phyloP scores from a whole-genome alignment of 495 filamentous ascomycete species.

The Hypoxylon perforatum region DNA sequence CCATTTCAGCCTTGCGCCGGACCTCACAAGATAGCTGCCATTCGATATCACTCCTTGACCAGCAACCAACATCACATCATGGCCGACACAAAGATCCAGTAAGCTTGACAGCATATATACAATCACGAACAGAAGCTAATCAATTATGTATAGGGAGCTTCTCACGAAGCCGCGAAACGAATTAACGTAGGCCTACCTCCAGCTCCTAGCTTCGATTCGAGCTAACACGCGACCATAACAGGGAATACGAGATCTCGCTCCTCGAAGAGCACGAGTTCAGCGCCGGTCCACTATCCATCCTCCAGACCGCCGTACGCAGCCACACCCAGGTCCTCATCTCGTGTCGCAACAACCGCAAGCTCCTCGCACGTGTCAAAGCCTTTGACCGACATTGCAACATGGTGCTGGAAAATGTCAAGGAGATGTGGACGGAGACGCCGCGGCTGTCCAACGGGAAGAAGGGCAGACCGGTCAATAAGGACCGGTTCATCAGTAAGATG shows the following conservation, averaged over 20 bases:
- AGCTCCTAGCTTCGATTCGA: background rate
- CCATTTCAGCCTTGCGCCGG: constrained; percentile 36
- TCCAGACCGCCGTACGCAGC: constrained; percentile 89
- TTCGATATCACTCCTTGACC: constrained; percentile 36
- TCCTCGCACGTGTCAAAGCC: constrained; percentile 65
- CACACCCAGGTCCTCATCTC: constrained; percentile 89
- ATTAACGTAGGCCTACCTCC: constrained; percentile 68
- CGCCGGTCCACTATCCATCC: constrained; percentile 84
- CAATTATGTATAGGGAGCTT: constrained; percentile 69
- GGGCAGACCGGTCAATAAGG: constrained; percentile 94
- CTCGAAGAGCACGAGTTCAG: constrained; percentile 93
- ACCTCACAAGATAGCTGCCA: constrained; percentile 5
- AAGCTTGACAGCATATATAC: constrained; percentile 37
- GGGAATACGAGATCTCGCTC: constrained; percentile 88
- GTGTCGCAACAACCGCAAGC: constrained; percentile 92
- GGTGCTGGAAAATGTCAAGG: constrained; percentile 98
- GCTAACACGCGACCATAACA: constrained; percentile 42
- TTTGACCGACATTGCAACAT: constrained; percentile 76
- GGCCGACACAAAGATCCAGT: constrained; percentile 85
- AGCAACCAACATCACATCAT: constrained; percentile 59
- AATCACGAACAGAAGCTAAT: constrained; percentile 22
- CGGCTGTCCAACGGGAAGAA: constrained; percentile 79
- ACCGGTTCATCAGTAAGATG: constrained; percentile 99
- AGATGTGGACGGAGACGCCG: constrained; percentile 99
- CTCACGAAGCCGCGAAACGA: constrained; percentile 82